Evolutionary conservation across 768 basidiomycete genomes (phyloP).

Genomic region (Rhizopogon vesiculosus): DNA sequence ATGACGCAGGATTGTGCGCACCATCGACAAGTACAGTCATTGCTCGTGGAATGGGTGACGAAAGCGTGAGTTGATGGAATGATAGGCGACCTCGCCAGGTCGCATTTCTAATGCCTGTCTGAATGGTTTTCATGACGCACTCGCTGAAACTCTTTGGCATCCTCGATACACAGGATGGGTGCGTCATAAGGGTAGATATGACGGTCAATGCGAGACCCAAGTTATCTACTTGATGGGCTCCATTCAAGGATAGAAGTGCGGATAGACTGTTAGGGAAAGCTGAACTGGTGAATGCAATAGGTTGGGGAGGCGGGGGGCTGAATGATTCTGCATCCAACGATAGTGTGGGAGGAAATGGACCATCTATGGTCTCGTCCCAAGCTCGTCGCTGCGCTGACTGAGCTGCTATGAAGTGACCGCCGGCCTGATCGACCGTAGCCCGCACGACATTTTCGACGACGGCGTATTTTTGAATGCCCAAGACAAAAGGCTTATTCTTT

Average conservation of each 20-base stretch:
- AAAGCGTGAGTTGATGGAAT: conserved; percentile 39
- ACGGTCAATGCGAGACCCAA: conserved; percentile 63
- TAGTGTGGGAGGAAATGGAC: conserved; percentile 22
- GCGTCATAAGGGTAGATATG: conserved; percentile 51
- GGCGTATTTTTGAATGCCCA: conserved; percentile 57
- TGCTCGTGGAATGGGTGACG: conserved; percentile 20
- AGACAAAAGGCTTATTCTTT: conserved; percentile 51
- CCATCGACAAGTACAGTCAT: conserved; percentile 75
- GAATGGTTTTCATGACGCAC: conserved; percentile 44
- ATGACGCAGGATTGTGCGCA: conserved; percentile 87
- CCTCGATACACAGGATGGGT: conserved; percentile 21
- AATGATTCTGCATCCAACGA: conserved; percentile 26
- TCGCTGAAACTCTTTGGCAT: neutral
- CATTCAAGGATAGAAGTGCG: conserved; percentile 61
- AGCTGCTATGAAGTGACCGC: conserved; percentile 37
- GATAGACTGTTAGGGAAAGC: conserved; percentile 41
- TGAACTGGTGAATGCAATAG: conserved; percentile 38
- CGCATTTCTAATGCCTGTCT: conserved; percentile 51
- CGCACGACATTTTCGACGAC: conserved; percentile 44
- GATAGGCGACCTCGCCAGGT: conserved; percentile 85
- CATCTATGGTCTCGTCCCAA: conserved; percentile 29
- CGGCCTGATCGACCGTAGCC: conserved; percentile 35
- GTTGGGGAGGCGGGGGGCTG: conserved; percentile 33
- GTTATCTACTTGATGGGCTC: conserved; percentile 84
- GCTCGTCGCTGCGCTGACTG: conserved; percentile 28